Percentiles rank a stretch among this genome's conserved stretches.
Evolutionary conservation across 1,284 basidiomycete genomes (phyloP).

Genomic region (Xerocomus amazonicus): DNA sequence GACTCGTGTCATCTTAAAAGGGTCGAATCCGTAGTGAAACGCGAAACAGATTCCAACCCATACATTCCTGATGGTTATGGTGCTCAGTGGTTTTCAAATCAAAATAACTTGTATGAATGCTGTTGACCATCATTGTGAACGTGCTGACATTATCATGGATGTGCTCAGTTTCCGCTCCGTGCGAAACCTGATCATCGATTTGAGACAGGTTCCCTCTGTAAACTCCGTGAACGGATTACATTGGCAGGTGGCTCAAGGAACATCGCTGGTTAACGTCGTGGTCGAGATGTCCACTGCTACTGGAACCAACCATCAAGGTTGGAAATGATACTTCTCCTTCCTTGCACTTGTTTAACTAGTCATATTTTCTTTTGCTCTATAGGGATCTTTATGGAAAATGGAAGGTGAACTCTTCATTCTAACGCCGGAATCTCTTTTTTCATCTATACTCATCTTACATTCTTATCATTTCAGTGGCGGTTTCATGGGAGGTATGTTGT

Average conservation of each 20-base stretch:
- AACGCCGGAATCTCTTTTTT: too few species aligned
- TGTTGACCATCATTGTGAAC: too few species aligned
- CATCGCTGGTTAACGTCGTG: slow-evolving; percentile 57
- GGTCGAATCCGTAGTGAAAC: neutral
- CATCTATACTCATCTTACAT: neutral
- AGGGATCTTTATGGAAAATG: slow-evolving; percentile 58
- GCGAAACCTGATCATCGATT: slow-evolving; percentile 46
- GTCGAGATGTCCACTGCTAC: slow-evolving; percentile 45
- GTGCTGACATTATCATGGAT: neutral
- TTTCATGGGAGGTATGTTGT: slow-evolving; percentile 48
- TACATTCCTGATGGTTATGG: slow-evolving; percentile 36
- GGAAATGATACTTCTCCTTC: neutral
- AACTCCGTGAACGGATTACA: slow-evolving; percentile 60
- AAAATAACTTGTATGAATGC: slow-evolving; percentile 44
- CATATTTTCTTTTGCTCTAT: slow-evolving; percentile 7
- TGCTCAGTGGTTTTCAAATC: slow-evolving; percentile 43
- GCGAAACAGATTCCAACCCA: slow-evolving; percentile 39
- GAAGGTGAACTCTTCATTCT: slow-evolving; percentile 35
- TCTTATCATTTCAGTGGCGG: slow-evolving; percentile 16
- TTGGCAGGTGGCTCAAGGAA: slow-evolving; percentile 80
- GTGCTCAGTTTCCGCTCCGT: slow-evolving; percentile 38
- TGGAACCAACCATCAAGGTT: slow-evolving; percentile 45
- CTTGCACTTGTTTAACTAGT: too few species aligned
- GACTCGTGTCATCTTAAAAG: neutral
- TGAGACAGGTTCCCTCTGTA: slow-evolving; percentile 46